Conservation (phyloP, 768 basidiomycete species). For the Hygrocybe punicea region DNA sequence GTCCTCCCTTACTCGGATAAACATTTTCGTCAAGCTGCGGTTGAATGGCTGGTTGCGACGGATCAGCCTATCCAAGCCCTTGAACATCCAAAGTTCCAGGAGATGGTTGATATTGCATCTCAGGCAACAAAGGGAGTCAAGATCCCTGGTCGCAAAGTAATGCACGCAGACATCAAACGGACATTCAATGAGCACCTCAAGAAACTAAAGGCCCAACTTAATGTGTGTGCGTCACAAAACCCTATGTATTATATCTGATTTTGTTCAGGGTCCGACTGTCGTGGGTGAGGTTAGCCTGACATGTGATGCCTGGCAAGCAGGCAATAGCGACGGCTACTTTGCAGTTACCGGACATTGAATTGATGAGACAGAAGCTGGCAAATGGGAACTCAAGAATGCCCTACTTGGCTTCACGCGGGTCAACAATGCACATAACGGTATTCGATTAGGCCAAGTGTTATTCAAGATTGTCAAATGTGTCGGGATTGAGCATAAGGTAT, state of each 20-base stretch:
- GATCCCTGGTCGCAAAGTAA: conserved; percentile 31
- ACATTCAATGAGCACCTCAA: conserved; percentile 21
- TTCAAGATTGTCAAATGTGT: conserved; percentile 32
- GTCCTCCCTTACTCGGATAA: too few species aligned
- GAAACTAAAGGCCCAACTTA: background rate
- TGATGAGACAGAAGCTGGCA: conserved; percentile 23
- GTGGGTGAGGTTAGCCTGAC: conserved; percentile 27
- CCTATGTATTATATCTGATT: too few species aligned
- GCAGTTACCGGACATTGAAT: conserved; percentile 42
- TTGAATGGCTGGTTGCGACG: too few species aligned
- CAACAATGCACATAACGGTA: conserved; percentile 37
- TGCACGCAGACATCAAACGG: conserved; percentile 26
- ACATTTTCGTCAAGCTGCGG: too few species aligned
- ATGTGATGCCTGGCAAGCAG: conserved; percentile 42
- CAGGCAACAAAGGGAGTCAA: conserved; percentile 30
- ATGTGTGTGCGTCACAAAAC: background rate
- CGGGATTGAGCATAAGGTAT: conserved; percentile 31
- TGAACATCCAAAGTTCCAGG: too few species aligned
- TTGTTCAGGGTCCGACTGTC: conserved; percentile 5
- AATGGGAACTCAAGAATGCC: conserved; percentile 29
- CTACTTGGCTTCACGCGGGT: conserved; percentile 37
- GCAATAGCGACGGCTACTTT: conserved; percentile 38
- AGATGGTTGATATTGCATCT: too few species aligned
- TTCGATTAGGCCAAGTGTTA: conserved; percentile 34
- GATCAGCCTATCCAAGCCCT: too few species aligned